Conservation (phyloP, 2,329 filamentous ascomycete species). For the Apiospora malaysiana region DNA sequence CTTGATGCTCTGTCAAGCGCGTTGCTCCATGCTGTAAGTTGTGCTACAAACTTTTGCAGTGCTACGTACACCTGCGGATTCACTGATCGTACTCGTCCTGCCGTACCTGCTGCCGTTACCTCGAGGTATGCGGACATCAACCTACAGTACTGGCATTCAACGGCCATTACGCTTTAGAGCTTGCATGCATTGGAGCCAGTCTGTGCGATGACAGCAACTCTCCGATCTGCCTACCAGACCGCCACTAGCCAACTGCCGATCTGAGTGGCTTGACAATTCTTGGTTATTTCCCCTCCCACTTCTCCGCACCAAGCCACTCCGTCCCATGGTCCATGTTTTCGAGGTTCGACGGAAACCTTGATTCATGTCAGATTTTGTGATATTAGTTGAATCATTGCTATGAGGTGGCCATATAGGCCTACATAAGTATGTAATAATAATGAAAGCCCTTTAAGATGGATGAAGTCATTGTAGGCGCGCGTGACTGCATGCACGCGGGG, state of each 20-base stretch:
- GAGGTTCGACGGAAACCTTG: neutral
- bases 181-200: neutral
- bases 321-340: neutral
- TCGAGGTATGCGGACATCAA: neutral
- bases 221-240: neutral
- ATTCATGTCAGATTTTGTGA: neutral
- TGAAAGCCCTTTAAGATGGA: no score
- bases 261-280: neutral
- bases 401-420: neutral
- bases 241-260: conserved; percentile 15
- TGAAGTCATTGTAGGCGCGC: neutral
- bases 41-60: neutral
- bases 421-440: neutral
- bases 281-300: neutral
- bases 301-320: neutral
- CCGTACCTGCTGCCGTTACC: neutral
- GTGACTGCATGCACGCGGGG: neutral
- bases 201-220: conserved; percentile 6
- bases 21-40: neutral
- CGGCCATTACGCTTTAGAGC: neutral
- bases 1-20: no score
- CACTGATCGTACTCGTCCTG: neutral
- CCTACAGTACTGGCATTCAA: neutral
- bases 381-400: neutral
- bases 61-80: neutral